These are phyloP conservation scores for Pseudozyma thailandica DNA, from an alignment of 1,284 basidiomycete genomes.

Conservation along the genomic window DNA sequence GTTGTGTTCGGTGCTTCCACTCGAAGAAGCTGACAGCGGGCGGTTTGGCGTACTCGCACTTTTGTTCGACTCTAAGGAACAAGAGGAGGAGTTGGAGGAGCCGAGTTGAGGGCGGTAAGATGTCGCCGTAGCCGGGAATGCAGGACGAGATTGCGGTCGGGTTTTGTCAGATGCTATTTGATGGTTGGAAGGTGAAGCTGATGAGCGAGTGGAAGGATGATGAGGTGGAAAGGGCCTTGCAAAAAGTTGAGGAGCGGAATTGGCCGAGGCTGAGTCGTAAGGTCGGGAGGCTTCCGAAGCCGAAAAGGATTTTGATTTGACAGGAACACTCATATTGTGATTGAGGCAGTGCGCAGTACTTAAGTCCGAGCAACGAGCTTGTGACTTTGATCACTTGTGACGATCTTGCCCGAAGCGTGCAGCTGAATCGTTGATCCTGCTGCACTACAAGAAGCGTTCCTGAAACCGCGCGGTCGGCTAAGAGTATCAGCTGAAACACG, in stretches of 20 bases:
- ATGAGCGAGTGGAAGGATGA: neutral
- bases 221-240: neutral
- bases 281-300: conserved; percentile 27
- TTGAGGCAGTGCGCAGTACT: neutral
- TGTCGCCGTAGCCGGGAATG: neutral
- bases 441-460: neutral
- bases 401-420: too few species aligned
- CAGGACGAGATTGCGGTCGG: neutral
- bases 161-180: neutral
- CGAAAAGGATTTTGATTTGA: conserved; percentile 14
- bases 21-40: conserved; percentile 17
- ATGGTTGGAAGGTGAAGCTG: neutral
- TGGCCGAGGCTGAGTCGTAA: conserved; percentile 11
- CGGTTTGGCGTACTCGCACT: neutral
- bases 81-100: neutral
- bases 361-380: neutral
- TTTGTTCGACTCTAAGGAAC: too few species aligned
- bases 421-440: neutral
- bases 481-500: too few species aligned
- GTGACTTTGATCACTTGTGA: too few species aligned
- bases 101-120: neutral
- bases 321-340: conserved; percentile 5
- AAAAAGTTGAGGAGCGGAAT: neutral
- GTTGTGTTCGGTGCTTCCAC: neutral
- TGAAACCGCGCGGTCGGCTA: too few species aligned